phyloP scores from a whole-genome alignment of 306 rosid genomes.

The Cucumis melo region DNA sequence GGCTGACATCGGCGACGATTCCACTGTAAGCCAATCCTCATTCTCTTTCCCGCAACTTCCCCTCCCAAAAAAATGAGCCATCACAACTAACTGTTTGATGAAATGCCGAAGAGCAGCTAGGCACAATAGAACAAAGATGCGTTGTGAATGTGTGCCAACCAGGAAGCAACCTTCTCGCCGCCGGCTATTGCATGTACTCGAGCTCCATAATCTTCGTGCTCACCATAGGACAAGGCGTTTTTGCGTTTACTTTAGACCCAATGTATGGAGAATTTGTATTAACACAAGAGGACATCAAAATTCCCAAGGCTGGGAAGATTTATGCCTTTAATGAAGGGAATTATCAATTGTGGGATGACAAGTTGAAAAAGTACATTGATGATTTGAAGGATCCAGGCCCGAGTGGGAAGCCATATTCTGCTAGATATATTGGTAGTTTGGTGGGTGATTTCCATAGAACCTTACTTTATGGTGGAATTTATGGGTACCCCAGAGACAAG shows the following conservation, averaged over 20 bases:
- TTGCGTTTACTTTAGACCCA: conserved; percentile 69
- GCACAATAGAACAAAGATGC: conserved; percentile 40
- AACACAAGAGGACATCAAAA: conserved; percentile 68
- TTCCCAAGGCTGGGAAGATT: conserved; percentile 82
- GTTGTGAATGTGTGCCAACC: conserved; percentile 92
- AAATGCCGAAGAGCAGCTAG: conserved; percentile 43
- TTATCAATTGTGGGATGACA: conserved; percentile 85
- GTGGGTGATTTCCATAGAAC: conserved; percentile 96
- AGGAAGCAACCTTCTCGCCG: conserved; percentile 92
- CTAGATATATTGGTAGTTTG: conserved; percentile 87
- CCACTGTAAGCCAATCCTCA: conserved; percentile 37
- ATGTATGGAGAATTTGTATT: conserved; percentile 84
- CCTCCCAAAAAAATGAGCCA: neutral
- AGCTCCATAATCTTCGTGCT: conserved; percentile 87
- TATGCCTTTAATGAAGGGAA: conserved; percentile 97
- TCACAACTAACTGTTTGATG: neutral
- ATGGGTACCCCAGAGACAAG: conserved; percentile 89
- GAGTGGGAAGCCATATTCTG: conserved; percentile 85
- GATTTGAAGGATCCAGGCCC: conserved; percentile 89
- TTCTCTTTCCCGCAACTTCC: neutral
- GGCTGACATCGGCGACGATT: conserved; percentile 48
- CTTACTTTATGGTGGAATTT: conserved; percentile 81
- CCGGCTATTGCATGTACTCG: conserved; percentile 98
- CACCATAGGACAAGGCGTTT: conserved; percentile 79
- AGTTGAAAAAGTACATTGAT: conserved; percentile 83